Conservation (phyloP, 2,329 filamentous ascomycete species). For the Calycina herbarum region DNA sequence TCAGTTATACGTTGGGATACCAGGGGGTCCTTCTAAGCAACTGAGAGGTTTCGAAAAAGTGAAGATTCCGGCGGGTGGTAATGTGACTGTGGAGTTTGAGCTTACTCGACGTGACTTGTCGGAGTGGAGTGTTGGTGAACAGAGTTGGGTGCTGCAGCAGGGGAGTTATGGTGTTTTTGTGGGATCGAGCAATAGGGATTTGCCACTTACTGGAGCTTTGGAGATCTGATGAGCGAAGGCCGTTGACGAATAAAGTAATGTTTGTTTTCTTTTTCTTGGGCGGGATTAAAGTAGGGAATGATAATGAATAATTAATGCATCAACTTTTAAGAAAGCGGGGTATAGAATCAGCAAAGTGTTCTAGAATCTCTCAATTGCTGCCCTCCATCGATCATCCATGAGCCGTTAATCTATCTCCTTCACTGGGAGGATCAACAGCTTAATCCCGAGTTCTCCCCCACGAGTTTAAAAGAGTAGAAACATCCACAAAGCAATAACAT, state of each 20-base stretch:
- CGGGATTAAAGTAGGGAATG: not conserved
- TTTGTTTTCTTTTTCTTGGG: not conserved
- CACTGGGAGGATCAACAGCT: not conserved
- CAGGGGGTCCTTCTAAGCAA: conserved; percentile 54
- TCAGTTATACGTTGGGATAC: conserved; percentile 36
- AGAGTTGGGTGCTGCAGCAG: conserved; percentile 54
- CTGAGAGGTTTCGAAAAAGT: conserved; percentile 65
- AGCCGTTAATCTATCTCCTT: not conserved
- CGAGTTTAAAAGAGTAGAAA: not conserved
- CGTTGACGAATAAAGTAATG: not conserved
- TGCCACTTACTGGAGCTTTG: conserved; percentile 19
- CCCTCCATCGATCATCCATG: not conserved
- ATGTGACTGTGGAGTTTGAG: conserved; percentile 48
- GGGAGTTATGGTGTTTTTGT: conserved; percentile 29
- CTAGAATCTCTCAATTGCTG: not conserved
- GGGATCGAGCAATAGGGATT: conserved; percentile 26
- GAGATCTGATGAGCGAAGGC: not conserved
- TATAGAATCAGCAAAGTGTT: not conserved
- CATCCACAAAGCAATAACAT: not conserved
- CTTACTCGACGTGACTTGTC: conserved; percentile 63
- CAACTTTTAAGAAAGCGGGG: not conserved
- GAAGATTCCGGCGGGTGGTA: conserved; percentile 47
- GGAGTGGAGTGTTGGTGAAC: conserved; percentile 60
- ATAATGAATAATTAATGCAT: not conserved
- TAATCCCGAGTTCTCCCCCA: not conserved